phyloP scores from a whole-genome alignment of 352 stramenopile genomes.

The Phytopythium aichiense region DNA sequence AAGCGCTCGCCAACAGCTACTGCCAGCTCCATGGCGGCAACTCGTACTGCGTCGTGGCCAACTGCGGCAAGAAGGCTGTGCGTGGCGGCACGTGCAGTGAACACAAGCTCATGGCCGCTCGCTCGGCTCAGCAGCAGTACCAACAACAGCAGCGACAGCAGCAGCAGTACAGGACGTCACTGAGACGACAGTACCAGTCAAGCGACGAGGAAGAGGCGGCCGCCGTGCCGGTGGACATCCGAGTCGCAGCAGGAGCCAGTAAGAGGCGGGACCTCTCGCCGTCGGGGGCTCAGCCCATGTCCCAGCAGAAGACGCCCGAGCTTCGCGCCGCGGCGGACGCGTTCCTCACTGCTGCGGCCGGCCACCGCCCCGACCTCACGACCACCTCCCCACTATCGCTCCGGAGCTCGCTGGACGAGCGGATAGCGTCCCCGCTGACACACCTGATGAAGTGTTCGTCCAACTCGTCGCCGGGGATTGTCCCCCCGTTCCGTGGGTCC shows the following conservation, averaged over 20 bases:
- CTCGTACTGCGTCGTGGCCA: slow-evolving; percentile 20
- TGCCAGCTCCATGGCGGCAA: slow-evolving; percentile 44
- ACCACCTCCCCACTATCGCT: background rate
- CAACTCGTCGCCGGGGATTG: background rate
- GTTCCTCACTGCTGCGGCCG: background rate
- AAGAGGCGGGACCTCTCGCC: background rate
- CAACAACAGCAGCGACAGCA: background rate
- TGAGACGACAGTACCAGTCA: background rate
- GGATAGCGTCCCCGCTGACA: background rate
- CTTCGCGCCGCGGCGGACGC: slow-evolving; percentile 1
- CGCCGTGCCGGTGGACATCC: background rate
- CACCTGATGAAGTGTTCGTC: background rate
- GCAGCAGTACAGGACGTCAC: background rate
- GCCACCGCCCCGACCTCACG: background rate
- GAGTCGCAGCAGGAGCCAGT: background rate
- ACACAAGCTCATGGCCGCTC: slow-evolving; percentile 18
- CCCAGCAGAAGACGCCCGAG: slow-evolving; percentile 2
- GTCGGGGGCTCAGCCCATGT: background rate
- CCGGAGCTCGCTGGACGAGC: background rate
- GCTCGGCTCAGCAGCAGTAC: slow-evolving; percentile 2
- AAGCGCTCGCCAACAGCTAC: slow-evolving; percentile 42
- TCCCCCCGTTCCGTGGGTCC: background rate
- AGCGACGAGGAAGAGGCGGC: slow-evolving; percentile 1
- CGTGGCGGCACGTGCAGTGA: slow-evolving; percentile 31
- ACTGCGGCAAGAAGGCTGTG: slow-evolving; percentile 35